Evolutionary conservation across 2,329 filamentous ascomycete species (phyloP).

Genomic region (Thelonectria blattea): DNA sequence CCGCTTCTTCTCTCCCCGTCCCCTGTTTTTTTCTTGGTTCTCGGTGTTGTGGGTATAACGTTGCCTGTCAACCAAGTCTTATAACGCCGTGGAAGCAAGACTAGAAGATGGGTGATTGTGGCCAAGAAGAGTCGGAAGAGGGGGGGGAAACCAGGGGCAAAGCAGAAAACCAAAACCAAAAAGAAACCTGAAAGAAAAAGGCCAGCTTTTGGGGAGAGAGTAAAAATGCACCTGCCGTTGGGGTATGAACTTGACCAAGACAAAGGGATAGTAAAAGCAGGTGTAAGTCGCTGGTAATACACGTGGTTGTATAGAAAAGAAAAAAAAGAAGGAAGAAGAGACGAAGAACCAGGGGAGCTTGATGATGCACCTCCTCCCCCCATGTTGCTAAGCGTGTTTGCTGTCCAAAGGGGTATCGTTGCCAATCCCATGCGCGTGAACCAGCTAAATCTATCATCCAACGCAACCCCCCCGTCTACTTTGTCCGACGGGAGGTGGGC

Average conservation of each 20-base stretch:
- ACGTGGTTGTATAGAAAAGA: conserved; percentile 24
- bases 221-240: conserved; percentile 9
- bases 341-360: neutral
- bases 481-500: neutral
- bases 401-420: conserved; percentile 4
- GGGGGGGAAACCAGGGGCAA: neutral
- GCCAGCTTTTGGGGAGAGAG: conserved; percentile 20
- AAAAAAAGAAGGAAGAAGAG: conserved; percentile 9
- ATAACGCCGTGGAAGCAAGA: conserved; percentile 26
- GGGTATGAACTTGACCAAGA: conserved; percentile 23
- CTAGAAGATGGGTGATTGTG: conserved; percentile 8
- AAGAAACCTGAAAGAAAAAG: too few species aligned
- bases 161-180: neutral
- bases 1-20: conserved; percentile 10
- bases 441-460: conserved; percentile 8
- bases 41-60: conserved; percentile 11
- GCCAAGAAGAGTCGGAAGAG: conserved; percentile 16
- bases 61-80: conserved; percentile 6
- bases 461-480: neutral
- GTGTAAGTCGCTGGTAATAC: conserved; percentile 30
- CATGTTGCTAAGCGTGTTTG: conserved; percentile 10
- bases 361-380: neutral
- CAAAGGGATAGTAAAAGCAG: conserved; percentile 22
- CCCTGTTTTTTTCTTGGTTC: neutral
- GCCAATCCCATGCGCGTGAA: conserved; percentile 5